Evolutionary conservation across 169 alveolate genomes (phyloP), one percentile per base, ranked within the genome.

Genomic region (Hepatocystis sp.): DNA sequence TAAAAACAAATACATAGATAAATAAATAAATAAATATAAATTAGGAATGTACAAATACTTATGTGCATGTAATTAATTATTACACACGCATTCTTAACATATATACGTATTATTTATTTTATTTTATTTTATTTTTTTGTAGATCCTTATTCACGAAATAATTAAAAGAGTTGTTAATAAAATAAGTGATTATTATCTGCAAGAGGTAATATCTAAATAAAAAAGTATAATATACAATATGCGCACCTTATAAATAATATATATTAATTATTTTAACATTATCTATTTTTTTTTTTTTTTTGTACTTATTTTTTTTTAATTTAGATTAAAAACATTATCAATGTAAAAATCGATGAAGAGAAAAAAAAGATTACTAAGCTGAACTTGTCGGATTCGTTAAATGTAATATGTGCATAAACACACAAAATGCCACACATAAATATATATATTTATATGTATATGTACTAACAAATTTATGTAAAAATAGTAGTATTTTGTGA

Each of bases 291-390:
- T n/a, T 78, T 11, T 51, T 60, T 3, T 0, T 28, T 39, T 19
- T n/a, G 40, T 19, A 0, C 0, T 13, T 21, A 30, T 36, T 13
- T 56, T 15, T 28, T 25, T 28, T 27, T 27, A 0, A n/a, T 7
- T 21, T 49, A 78, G 89, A 78, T 78, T 5, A 78, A 61, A 42
- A 78, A 27, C 17, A 39, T 78, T 21, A 32, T 61, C 4, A n/a
- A 78, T 13, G 67, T 63, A 49, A 78, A 78, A 51, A 78, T 78
- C 47, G 19, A 30, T 2, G 89, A 78, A 49, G 67, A 78, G 44
- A 78, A 78, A 21, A 36, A 78, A 47, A 25, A 42, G 11, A 78
- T 46, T 21, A 17, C 47, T 39, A 78, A 78, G 47, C 55, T 78
- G 1, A 78, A 78, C 19, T 52, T 78, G 21, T 13, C n/a, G 11